Evolutionary conservation across 441 rosid genomes (phyloP), one percentile per base, ranked within the genome.

Genomic region (Erysimum cheiri): DNA sequence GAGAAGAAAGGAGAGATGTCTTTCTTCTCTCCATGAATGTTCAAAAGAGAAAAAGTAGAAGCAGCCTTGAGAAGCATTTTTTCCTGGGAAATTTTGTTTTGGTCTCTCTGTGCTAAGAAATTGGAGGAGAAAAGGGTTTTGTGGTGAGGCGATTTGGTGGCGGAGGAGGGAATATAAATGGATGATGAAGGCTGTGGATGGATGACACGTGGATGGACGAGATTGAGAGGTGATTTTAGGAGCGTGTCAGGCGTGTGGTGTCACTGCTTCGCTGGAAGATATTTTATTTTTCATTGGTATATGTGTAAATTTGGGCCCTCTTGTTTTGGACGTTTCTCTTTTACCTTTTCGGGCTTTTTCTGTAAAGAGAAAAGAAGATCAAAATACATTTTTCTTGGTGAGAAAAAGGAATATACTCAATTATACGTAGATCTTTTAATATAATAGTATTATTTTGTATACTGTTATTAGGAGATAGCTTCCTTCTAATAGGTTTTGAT

Each of bases 11-110:
- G 68, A 75, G 79, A 67, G 6, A 63, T 15, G 5, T 46, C 69
- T 5, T 70, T 59, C 64, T 59, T 70, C 26, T 17, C 77, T 60
- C 73, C 85, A 8, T 72, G 81, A n/a, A 82, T 5, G 68, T 57
- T 76, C 77, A 80, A 11, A 24, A 81, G 68, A 5, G 86, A 77
- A 71, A 84, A 65, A 14, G 82, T 56, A 0, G 85, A 80, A 37
- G 93, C 75, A 10, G 82, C 69, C 28, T 85, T 81, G 58, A 86
- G 83, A 52, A 83, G 72, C 93, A 91, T 87, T 4, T 70, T 68
- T 22, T 2, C 14, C 19, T 36, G 60, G 13, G n/a, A 40, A 41
- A 10, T 5, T 39, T 28, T 32, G 3, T 15, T 19, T 13, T 31
- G 26, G 36, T 31, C 36, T 33, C 8, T 52, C 29, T 19, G 28